A percentile compares a stretch with the other conserved stretches of the same genome.
Evolutionary conservation across 108 stramenopile species (phyloP).

Genomic region (Cylindrotheca closterium): DNA sequence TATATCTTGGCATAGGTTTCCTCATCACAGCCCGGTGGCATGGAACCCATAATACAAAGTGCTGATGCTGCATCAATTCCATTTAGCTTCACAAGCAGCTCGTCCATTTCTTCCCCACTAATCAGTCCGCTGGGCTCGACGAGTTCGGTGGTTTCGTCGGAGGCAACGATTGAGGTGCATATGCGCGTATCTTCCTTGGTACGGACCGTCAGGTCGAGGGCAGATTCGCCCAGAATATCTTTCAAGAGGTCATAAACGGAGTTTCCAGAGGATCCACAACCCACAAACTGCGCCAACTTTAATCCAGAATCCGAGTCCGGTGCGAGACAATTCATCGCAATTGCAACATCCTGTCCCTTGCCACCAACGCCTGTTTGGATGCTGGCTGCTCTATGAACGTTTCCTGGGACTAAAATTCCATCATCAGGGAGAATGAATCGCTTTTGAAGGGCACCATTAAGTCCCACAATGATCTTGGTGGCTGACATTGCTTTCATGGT

Average conservation of each 20-base stretch:
- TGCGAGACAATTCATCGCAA: constrained; percentile 61
- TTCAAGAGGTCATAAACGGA: constrained; percentile 42
- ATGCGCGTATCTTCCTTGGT: constrained; percentile 49
- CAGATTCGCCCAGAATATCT: constrained; percentile 29
- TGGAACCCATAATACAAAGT: constrained; percentile 82
- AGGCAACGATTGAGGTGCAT: constrained; percentile 80
- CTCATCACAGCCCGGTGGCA: constrained; percentile 78
- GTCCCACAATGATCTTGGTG: constrained; percentile 47
- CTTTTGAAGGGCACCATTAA: constrained; percentile 84
- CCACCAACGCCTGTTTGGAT: constrained; percentile 78
- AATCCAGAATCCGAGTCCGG: background rate
- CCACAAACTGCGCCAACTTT: constrained; percentile 75
- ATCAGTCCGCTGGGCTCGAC: constrained; percentile 79
- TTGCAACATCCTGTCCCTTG: constrained; percentile 87
- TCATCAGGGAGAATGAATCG: constrained; percentile 66
- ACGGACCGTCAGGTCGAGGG: constrained; percentile 59
- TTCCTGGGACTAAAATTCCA: constrained; percentile 54
- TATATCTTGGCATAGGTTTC: constrained; percentile 70
- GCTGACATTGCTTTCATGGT: background rate
- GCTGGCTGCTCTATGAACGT: constrained; percentile 65
- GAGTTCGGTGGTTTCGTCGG: constrained; percentile 73
- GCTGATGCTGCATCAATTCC: constrained; percentile 25
- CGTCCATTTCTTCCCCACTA: constrained; percentile 42
- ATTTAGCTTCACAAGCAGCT: constrained; percentile 34
- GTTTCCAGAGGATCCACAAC: constrained; percentile 70